Evolutionary conservation across 441 rosid species (phyloP).

Genomic region (Populus hybrid): DNA sequence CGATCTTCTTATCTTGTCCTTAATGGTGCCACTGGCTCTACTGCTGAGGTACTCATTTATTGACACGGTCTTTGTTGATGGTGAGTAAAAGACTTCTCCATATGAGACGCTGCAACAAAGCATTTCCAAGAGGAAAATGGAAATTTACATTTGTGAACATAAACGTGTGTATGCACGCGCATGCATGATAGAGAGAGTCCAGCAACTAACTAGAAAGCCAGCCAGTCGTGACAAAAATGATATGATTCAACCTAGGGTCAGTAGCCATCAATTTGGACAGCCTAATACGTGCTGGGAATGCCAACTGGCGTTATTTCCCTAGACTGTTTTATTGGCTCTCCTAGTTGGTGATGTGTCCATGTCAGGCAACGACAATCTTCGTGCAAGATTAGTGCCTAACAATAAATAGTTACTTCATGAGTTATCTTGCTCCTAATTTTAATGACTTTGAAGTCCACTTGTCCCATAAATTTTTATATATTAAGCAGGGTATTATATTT

Average conservation of each 20-base stretch:
- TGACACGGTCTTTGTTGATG: background rate
- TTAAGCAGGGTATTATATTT: background rate
- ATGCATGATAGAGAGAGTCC: background rate
- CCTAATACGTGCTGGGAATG: background rate
- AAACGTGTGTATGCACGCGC: background rate
- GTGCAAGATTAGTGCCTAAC: background rate
- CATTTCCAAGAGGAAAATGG: background rate
- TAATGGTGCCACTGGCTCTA: background rate
- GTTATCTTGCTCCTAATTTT: background rate
- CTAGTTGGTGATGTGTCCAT: background rate
- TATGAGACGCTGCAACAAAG: background rate
- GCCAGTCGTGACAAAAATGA: background rate
- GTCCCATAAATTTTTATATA: background rate
- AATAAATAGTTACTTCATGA: background rate
- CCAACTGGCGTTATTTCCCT: background rate
- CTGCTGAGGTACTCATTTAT: background rate
- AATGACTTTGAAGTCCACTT: background rate
- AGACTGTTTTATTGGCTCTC: background rate
- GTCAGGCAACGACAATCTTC: background rate
- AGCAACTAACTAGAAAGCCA: background rate
- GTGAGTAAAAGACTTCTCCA: background rate
- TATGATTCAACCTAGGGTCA: background rate
- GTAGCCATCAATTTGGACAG: background rate
- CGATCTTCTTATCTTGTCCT: background rate
- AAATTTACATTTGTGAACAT: background rate